phyloP scores from a whole-genome alignment of 192 early-diverging fungal genomes.

The Coemansia sp. region DNA sequence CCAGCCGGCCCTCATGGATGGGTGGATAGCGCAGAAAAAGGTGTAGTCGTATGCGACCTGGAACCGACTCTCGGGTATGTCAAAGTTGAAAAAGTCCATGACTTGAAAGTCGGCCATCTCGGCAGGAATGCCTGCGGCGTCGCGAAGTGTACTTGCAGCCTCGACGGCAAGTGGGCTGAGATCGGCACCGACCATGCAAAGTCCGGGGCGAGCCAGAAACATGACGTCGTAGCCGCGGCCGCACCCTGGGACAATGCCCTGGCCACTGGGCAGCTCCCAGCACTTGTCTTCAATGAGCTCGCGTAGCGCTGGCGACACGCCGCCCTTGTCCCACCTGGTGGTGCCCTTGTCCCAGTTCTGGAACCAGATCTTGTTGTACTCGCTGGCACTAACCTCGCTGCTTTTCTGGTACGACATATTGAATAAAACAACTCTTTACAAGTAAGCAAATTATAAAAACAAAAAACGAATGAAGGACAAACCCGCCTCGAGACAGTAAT shows the following conservation, averaged over 20 bases:
- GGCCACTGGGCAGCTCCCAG: constrained; percentile 42
- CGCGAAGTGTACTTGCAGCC: constrained; percentile 53
- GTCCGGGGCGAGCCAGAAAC: constrained; percentile 57
- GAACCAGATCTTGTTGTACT: constrained; percentile 41
- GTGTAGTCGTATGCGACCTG: constrained; percentile 83
- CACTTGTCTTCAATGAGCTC: constrained; percentile 44
- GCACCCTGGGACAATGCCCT: constrained; percentile 48
- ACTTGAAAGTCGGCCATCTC: constrained; percentile 54
- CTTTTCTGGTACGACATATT: constrained; percentile 14
- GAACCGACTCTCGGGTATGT: constrained; percentile 55
- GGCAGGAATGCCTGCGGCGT: constrained; percentile 24
- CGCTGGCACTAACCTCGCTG: constrained; percentile 6
- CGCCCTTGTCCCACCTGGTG: constrained; percentile 45
- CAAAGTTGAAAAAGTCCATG: constrained; percentile 74
- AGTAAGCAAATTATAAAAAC: background rate
- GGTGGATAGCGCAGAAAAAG: constrained; percentile 78
- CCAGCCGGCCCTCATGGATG: constrained; percentile 62
- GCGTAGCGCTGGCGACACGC: constrained; percentile 44
- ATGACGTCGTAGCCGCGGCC: constrained; percentile 71
- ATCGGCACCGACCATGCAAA: constrained; percentile 68
- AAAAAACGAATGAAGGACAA: no score
- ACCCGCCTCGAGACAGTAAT: no score
- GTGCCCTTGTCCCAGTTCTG: constrained; percentile 23
- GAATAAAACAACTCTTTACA: background rate
- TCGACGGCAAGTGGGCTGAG: constrained; percentile 64